phyloP scores from a whole-genome alignment of 805 yeast genomes.

The Candida morakotiae region DNA sequence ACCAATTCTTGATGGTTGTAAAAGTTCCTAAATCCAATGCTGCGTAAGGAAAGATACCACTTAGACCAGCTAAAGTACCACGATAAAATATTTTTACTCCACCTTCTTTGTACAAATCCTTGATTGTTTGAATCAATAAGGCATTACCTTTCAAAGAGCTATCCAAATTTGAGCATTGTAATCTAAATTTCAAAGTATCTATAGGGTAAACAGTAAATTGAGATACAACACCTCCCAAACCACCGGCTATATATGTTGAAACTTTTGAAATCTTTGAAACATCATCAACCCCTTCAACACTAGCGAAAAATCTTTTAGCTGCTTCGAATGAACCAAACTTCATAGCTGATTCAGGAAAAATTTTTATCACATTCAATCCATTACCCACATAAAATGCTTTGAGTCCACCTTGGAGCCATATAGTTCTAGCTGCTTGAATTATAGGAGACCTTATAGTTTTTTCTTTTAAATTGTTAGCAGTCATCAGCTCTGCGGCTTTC shows the following conservation, averaged over 20 bases:
- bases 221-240: constrained; percentile 91
- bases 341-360: constrained; percentile 96
- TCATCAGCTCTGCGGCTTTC: constrained; percentile 19
- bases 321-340: constrained; percentile 95
- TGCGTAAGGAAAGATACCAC: constrained; percentile 97
- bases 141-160: constrained; percentile 56
- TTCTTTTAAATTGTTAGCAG: constrained; percentile 28
- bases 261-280: constrained; percentile 64
- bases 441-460: constrained; percentile 65
- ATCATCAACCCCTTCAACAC: constrained; percentile 71
- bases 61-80: constrained; percentile 85
- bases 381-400: constrained; percentile 91
- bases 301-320: constrained; percentile 69
- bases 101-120: constrained; percentile 73
- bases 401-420: constrained; percentile 87
- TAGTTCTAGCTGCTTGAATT: constrained; percentile 70
- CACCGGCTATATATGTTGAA: constrained; percentile 90
- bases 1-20: constrained; percentile 76
- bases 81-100: constrained; percentile 78
- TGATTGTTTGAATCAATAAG: constrained; percentile 63
- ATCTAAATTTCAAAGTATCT: constrained; percentile 88
- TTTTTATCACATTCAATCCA: constrained; percentile 88
- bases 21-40: constrained; percentile 95
- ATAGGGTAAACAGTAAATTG: constrained; percentile 93
- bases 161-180: constrained; percentile 87